Conservation (phyloP, 1,139 yeast genomes). For the Tardiomyces digboiensis region DNA sequence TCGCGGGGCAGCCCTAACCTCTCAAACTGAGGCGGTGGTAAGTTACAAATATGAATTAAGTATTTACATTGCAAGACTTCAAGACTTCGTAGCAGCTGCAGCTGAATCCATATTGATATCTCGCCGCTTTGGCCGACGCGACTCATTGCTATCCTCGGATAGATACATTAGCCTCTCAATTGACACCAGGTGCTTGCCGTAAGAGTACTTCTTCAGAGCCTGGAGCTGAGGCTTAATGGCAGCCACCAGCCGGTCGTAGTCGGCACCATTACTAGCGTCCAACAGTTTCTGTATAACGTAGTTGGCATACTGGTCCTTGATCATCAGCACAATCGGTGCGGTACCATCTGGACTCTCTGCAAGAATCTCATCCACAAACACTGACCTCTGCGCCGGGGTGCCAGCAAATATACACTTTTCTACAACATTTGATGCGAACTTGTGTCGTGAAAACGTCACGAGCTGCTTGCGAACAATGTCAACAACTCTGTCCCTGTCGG, state of each 20-base stretch:
- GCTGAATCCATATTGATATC: too few species aligned
- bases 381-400: conserved; percentile 46
- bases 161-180: conserved; percentile 52
- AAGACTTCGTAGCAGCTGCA: too few species aligned
- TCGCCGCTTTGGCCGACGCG: too few species aligned
- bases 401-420: conserved; percentile 87
- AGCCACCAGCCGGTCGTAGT: conserved; percentile 31
- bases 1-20: not conserved
- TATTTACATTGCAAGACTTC: not conserved
- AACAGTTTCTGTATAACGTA: conserved; percentile 93
- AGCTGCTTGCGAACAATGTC: conserved; percentile 47
- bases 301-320: conserved; percentile 97
- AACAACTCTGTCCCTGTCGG: conserved; percentile 43
- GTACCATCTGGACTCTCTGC: conserved; percentile 27
- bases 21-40: not conserved
- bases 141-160: not conserved
- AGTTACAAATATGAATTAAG: not conserved
- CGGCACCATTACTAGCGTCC: conserved; percentile 65
- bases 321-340: conserved; percentile 48
- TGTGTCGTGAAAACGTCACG: conserved; percentile 81
- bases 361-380: conserved; percentile 55
- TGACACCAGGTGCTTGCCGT: conserved; percentile 81
- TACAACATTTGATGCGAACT: conserved; percentile 95
- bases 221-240: conserved; percentile 32
- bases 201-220: conserved; percentile 29